These are phyloP conservation scores for Quillaja saponaria DNA, from an alignment of 306 rosid species.

Conservation along the genomic window DNA sequence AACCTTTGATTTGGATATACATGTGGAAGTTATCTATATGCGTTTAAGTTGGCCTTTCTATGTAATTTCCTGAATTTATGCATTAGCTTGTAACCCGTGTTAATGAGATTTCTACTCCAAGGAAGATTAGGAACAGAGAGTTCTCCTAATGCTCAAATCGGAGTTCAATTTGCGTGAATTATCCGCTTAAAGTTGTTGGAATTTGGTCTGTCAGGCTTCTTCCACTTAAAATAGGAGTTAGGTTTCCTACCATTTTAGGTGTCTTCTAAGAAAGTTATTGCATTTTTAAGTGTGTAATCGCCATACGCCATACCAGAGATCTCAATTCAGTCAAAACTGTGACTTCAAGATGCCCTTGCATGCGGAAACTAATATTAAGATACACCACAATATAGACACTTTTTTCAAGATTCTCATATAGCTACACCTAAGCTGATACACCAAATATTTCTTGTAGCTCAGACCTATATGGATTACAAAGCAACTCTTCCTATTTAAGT, in stretches of 20 bases:
- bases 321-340: neutral
- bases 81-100: too few relatives aligned
- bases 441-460: neutral
- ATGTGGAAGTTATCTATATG: neutral
- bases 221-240: neutral
- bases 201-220: neutral
- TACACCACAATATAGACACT: neutral
- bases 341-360: slow-evolving; percentile 11
- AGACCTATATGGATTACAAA: slow-evolving; percentile 18
- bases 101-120: neutral
- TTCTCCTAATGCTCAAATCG: neutral
- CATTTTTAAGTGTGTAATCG: slow-evolving; percentile 2
- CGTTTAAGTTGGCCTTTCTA: too few relatives aligned
- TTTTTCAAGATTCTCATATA: neutral
- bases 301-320: slow-evolving; percentile 3
- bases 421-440: slow-evolving; percentile 2
- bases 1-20: too few relatives aligned
- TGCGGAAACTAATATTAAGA: neutral
- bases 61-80: too few relatives aligned
- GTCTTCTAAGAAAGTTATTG: neutral
- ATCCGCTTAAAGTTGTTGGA: slow-evolving; percentile 1
- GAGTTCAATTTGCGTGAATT: neutral
- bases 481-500: neutral
- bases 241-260: neutral
- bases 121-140: slow-evolving; percentile 11